These are phyloP conservation scores for Phascolomyces articulosus DNA, from an alignment of 371 early-diverging fungal genomes.

Conservation along the genomic window DNA sequence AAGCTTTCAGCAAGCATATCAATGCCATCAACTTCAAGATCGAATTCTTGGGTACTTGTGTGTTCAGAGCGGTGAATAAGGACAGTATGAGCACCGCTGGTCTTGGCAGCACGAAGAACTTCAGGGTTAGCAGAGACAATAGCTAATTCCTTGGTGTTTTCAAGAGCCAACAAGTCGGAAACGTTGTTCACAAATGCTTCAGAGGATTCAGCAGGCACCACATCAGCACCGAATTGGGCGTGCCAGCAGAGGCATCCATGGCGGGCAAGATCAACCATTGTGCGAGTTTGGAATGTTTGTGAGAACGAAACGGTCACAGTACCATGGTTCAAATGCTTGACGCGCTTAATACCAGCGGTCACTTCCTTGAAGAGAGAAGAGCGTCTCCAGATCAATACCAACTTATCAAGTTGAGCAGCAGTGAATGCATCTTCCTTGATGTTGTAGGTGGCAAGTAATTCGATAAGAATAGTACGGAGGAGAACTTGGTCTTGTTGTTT, in stretches of 20 bases:
- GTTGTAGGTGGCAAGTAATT: slow-evolving; percentile 23
- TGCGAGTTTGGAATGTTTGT: slow-evolving; percentile 33
- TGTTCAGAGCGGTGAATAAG: slow-evolving; percentile 26
- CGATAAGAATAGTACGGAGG: slow-evolving; percentile 24
- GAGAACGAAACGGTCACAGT: slow-evolving; percentile 42
- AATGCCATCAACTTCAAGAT: slow-evolving; percentile 34
- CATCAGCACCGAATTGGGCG: slow-evolving; percentile 43
- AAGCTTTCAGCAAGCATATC: slow-evolving; percentile 50
- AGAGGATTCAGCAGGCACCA: slow-evolving; percentile 26
- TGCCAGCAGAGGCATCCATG: slow-evolving; percentile 48
- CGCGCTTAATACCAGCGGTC: slow-evolving; percentile 32
- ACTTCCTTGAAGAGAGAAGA: slow-evolving; percentile 38
- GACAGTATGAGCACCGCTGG: slow-evolving; percentile 36
- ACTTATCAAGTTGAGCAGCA: slow-evolving; percentile 25
- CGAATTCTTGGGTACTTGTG: slow-evolving; percentile 17
- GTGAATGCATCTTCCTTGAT: slow-evolving; percentile 22
- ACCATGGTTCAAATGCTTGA: slow-evolving; percentile 33
- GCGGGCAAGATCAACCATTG: slow-evolving; percentile 44
- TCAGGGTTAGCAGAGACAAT: slow-evolving; percentile 39
- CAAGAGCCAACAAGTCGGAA: slow-evolving; percentile 31
- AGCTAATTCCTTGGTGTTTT: slow-evolving; percentile 33
- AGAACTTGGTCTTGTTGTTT: slow-evolving; percentile 25
- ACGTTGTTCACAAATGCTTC: slow-evolving; percentile 25
- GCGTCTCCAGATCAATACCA: slow-evolving; percentile 30
- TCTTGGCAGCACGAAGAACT: slow-evolving; percentile 34